Evolutionary conservation across 768 basidiomycete genomes (phyloP).

Genomic region (Pleurotus platypus): DNA sequence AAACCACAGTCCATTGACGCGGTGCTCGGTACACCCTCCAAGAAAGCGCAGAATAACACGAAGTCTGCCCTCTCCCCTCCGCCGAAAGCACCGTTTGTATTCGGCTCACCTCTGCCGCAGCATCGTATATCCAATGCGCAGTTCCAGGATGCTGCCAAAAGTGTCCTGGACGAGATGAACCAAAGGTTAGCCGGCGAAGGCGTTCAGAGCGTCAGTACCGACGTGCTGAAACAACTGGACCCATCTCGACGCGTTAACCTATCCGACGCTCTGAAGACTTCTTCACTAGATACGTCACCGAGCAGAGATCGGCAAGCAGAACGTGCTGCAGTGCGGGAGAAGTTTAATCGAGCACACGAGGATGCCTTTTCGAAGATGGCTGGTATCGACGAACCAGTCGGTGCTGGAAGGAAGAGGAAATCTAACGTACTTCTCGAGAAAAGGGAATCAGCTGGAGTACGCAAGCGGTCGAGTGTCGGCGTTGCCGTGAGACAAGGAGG

Average conservation of each 20-base stretch:
- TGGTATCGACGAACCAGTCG: slow-evolving; percentile 51
- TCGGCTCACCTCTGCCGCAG: slow-evolving; percentile 71
- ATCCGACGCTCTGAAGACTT: slow-evolving; percentile 21
- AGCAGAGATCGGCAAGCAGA: background rate
- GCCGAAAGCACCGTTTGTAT: slow-evolving; percentile 56
- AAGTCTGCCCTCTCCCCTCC: slow-evolving; percentile 15
- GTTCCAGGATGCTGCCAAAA: slow-evolving; percentile 64
- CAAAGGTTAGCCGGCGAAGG: slow-evolving; percentile 58
- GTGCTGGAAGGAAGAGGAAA: slow-evolving; percentile 42
- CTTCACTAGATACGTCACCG: slow-evolving; percentile 18
- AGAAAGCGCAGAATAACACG: slow-evolving; percentile 14
- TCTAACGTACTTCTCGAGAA: slow-evolving; percentile 48
- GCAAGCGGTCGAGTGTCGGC: slow-evolving; percentile 14
- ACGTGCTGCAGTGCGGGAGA: slow-evolving; percentile 25
- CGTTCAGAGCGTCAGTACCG: slow-evolving; percentile 31
- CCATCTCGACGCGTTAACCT: background rate
- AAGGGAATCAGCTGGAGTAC: slow-evolving; percentile 14
- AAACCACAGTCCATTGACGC: slow-evolving; percentile 7
- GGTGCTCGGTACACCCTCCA: slow-evolving; percentile 8
- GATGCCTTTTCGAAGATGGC: slow-evolving; percentile 71
- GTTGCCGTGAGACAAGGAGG: slow-evolving; percentile 2
- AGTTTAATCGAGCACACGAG: slow-evolving; percentile 60
- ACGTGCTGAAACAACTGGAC: slow-evolving; percentile 6
- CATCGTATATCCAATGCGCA: slow-evolving; percentile 61
- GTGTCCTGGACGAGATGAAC: slow-evolving; percentile 83